Base-by-base conservation (phyloP, 2,329 filamentous ascomycete genomes). In the Pseudonectria buxi region DNA sequence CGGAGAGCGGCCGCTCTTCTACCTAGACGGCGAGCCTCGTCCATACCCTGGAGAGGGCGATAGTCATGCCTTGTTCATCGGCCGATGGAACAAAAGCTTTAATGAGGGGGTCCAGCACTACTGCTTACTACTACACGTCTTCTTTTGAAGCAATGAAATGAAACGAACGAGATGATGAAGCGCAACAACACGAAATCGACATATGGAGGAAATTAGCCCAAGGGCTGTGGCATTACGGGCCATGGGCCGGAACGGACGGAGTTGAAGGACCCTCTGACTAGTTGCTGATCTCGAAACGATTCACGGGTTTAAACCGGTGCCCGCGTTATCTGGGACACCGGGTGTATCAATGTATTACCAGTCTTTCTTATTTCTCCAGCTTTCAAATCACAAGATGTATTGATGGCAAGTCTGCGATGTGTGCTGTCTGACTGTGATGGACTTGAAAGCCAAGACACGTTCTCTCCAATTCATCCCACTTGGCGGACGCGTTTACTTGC, bases 1-100 rank as follows among this genome's bases (percentile, higher is more conserved):
- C 76, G 44, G 79, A 78, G 59, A 78, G 69, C 52, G 67, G 63
- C 48, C 72, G 71, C 53, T 83, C 75, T 55, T 64, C 75, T 6
- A 54, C 46, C 55, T 59, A 47, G 70, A 74, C 35, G 71, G 76
- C 46, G 24, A 32, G 32, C 34, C 30, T 22, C 28, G 32, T 39
- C 35, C 18, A 22, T 22, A 22, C 38, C 28, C 18, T 26, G 30
- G 12, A 35, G 40, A 37, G 43, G 43, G 47, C 35, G 28, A 36
- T 46, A 50, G 44, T 51, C 51, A 40, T 37, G 40, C 24, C 35
- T 43, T 33, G 41, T 31, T 32, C 38, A 33, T 28, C 14, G 72
- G 75, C 39, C 30, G 35, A 5, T 32, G 32, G 9, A 22, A 22
- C 33, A 40, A 32, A 32, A 31, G 35, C 39, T 43, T 32, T 24